Evolutionary conservation across 2,329 filamentous ascomycete genomes (phyloP).

Genomic region (Celoporthe dispersa): DNA sequence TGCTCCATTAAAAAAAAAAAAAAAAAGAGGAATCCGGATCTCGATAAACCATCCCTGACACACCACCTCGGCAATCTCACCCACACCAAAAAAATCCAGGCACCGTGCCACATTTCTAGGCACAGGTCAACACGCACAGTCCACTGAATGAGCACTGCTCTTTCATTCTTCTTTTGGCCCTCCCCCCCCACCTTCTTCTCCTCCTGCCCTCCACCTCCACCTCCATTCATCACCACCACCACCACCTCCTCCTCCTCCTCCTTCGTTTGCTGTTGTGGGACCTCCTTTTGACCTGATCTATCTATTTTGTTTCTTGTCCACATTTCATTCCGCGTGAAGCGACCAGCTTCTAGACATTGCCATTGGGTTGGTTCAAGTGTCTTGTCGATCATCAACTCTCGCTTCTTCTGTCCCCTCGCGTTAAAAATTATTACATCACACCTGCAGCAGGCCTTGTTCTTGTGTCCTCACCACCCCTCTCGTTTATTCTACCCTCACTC

Average conservation of each 20-base stretch:
- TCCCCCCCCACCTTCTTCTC: background rate
- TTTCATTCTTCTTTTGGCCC: background rate
- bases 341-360: background rate
- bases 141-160: background rate
- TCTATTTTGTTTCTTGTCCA: background rate
- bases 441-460: background rate
- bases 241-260: background rate
- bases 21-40: background rate
- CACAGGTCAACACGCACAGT: slow-evolving; percentile 1
- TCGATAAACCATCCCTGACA: slow-evolving; percentile 1
- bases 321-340: background rate
- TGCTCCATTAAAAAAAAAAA: slow-evolving; percentile 8
- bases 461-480: background rate
- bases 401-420: background rate
- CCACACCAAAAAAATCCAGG: background rate
- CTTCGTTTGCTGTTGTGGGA: background rate
- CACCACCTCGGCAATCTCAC: slow-evolving; percentile 9
- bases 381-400: slow-evolving; percentile 3
- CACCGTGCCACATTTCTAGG: background rate
- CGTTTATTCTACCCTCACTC: too few relatives aligned
- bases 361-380: slow-evolving; percentile 11
- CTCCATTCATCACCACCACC: background rate
- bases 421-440: slow-evolving; percentile 10
- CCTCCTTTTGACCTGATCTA: slow-evolving; percentile 1
- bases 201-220: background rate